Conservation (phyloP, 257 asterid genomes). For the Haberlea rhodopensis region DNA sequence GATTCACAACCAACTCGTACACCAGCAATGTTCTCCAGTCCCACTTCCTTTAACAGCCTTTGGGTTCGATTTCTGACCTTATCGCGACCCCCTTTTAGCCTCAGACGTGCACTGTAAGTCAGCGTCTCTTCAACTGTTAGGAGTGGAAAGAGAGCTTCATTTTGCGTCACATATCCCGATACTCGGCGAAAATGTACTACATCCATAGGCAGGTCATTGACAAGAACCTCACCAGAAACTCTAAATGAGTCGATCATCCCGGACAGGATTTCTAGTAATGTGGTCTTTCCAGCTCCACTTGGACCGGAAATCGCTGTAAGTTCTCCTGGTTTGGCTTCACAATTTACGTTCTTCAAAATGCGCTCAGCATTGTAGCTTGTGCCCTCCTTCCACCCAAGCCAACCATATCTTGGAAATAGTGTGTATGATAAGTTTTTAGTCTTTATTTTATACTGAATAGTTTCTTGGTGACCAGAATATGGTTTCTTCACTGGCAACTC, state of each 20-base stretch:
- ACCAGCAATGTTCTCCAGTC: constrained; percentile 47
- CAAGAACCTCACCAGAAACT: constrained; percentile 45
- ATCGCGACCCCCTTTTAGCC: constrained; percentile 31
- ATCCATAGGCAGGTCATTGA: constrained; percentile 49
- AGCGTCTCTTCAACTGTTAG: constrained; percentile 76
- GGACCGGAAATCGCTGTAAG: constrained; percentile 81
- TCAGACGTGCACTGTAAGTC: constrained; percentile 60
- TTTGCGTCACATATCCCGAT: constrained; percentile 73
- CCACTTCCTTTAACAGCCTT: constrained; percentile 56
- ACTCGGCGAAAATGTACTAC: constrained; percentile 41
- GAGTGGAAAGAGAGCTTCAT: constrained; percentile 69
- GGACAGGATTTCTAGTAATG: constrained; percentile 60
- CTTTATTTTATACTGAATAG: constrained; percentile 36
- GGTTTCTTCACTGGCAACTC: constrained; percentile 39
- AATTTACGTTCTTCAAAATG: constrained; percentile 46
- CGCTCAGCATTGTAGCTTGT: constrained; percentile 20
- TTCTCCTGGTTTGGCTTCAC: constrained; percentile 64
- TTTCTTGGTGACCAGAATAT: no score
- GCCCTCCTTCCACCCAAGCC: constrained; percentile 22
- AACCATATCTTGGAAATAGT: constrained; percentile 31
- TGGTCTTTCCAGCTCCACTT: constrained; percentile 86
- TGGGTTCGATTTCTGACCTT: constrained; percentile 30
- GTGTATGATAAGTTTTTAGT: constrained; percentile 48
- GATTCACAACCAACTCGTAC: constrained; percentile 56
- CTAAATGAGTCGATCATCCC: constrained; percentile 36